phyloP scores from a whole-genome alignment of 2,329 filamentous ascomycete genomes.

The Trichoderma arundinaceum region DNA sequence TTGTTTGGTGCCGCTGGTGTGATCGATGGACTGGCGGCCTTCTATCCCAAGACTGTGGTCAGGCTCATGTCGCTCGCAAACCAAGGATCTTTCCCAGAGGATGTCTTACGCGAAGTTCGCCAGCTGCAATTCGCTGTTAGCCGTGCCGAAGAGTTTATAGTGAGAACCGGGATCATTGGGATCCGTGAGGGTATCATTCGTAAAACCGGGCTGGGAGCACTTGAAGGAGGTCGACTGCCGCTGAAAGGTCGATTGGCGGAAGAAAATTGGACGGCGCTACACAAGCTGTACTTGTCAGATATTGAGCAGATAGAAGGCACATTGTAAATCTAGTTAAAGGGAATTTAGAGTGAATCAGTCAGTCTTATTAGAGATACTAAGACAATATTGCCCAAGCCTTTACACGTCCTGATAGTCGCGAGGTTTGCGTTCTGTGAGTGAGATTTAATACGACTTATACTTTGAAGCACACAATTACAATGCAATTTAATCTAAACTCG shows the following conservation, averaged over 20 bases:
- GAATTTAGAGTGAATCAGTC: neutral
- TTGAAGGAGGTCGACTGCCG: constrained; percentile 64
- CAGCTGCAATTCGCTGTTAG: constrained; percentile 66
- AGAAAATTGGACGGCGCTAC: constrained; percentile 46
- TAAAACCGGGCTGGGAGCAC: constrained; percentile 63
- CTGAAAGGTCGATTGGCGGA: constrained; percentile 63
- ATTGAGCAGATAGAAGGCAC: constrained; percentile 24
- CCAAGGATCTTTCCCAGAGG: constrained; percentile 40
- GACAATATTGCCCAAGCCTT: neutral
- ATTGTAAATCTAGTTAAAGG: neutral
- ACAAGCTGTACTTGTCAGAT: constrained; percentile 21
- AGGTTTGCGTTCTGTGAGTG: too few species aligned
- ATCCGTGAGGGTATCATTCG: constrained; percentile 68
- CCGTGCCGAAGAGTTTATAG: constrained; percentile 66
- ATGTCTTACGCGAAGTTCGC: constrained; percentile 38
- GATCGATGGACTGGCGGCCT: constrained; percentile 66
- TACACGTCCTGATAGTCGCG: too few species aligned
- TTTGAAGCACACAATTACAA: too few species aligned
- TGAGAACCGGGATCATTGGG: constrained; percentile 64
- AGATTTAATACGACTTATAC: too few species aligned
- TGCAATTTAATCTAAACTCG: too few species aligned
- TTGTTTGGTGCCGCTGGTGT: constrained; percentile 64
- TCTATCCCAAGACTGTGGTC: constrained; percentile 68
- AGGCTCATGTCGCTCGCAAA: constrained; percentile 51
- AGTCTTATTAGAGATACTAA: neutral